Evolutionary conservation across 768 basidiomycete species (phyloP).

Genomic region (Pilatotrama ljubarskyi): DNA sequence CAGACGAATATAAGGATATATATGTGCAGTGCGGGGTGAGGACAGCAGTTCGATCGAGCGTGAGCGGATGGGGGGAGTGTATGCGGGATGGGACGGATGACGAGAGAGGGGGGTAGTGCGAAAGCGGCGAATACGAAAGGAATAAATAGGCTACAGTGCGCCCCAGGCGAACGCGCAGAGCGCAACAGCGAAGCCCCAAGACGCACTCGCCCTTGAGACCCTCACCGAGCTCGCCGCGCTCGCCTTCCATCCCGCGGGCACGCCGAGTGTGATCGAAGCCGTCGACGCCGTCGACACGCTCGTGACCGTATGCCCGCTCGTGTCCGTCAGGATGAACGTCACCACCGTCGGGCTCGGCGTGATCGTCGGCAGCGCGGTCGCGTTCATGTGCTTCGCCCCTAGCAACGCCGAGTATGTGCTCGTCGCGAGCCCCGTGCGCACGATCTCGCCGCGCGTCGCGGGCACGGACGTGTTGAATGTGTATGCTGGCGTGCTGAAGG

Average conservation of each 20-base stretch:
- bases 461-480: constrained; percentile 67
- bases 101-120: background rate
- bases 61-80: background rate
- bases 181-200: background rate
- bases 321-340: constrained; percentile 60
- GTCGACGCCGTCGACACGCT: constrained; percentile 48
- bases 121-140: background rate
- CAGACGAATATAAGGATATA: background rate
- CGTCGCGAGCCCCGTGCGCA: constrained; percentile 62
- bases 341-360: constrained; percentile 48
- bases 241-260: constrained; percentile 58
- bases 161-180: constrained; percentile 3
- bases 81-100: background rate
- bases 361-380: constrained; percentile 59
- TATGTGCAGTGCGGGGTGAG: background rate
- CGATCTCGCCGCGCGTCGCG: constrained; percentile 54
- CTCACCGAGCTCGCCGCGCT: background rate
- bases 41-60: background rate
- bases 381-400: constrained; percentile 42
- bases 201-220: background rate
- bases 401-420: constrained; percentile 69
- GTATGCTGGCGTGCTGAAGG: constrained; percentile 59
- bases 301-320: constrained; percentile 53
- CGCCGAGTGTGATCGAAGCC: constrained; percentile 56
- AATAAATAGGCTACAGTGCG: background rate